Base-by-base conservation (phyloP, 495 filamentous ascomycete species). In the Neurospora sp. region DNA sequence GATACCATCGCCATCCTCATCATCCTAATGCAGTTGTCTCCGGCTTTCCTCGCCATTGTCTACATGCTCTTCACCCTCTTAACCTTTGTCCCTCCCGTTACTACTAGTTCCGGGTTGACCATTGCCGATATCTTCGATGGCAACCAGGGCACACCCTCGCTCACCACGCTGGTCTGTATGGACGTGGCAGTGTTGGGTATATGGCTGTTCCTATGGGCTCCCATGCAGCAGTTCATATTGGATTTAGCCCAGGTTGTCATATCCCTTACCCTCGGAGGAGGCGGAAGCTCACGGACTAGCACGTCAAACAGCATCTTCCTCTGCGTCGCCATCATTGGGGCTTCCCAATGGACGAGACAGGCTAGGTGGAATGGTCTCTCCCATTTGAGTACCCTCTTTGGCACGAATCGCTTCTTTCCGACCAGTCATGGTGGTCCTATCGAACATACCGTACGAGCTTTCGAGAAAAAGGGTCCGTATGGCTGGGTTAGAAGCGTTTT, bases 1-100 rank as follows among this genome's bases (percentile, higher is more conserved):
- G 96, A 99, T 84, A 97, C 96, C 72, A 93, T 99, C 82, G 94
- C 96, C 78, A 97, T 99, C 79, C 87, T 99, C 80, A 98, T 99
- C 81, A 91, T 99, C 80, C 89, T 99, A 72, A 90, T 99, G 78
- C 96, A 97, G 81, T 89, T 97, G n/a, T 94, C 96, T 37, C 93
- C 95, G 35, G 93, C 94, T 76, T 89, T 97, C 71, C 87, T 98
- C 73, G 94, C 94, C 71, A 85, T 93, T 79, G 92, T 97, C 79
- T 96, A 99, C 79, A 90, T 94, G 78, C 87, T 98, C 74, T 99
- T 97, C 85, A 94, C 96, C 69, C 87, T 92, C 70, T 86, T 98
- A 75, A 98, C 96, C 39, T 98, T 97, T 80, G 94, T 97, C 75
- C 92, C 94, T 39, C 92, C 93, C 8, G 88, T 87, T 48, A 84